Conservation (phyloP, 441 rosid genomes). For the Pelargonium myrrhifolium region DNA sequence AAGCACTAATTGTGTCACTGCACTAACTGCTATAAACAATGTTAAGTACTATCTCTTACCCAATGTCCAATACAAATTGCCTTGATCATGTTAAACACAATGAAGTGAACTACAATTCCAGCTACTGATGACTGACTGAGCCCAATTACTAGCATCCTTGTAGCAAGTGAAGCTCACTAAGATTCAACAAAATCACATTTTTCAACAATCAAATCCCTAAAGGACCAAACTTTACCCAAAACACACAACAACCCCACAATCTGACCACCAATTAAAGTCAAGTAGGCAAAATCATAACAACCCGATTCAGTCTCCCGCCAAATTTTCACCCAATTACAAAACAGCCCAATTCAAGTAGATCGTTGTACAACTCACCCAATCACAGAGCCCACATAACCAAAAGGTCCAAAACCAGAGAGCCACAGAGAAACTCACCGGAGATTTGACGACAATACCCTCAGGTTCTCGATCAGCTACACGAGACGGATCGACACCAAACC, state of each 20-base stretch:
- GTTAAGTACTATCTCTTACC: background rate
- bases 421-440: conserved; percentile 41
- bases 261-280: background rate
- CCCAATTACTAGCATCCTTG: background rate
- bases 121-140: background rate
- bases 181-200: background rate
- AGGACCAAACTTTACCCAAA: background rate
- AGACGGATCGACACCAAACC: conserved; percentile 37
- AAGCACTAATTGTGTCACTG: background rate
- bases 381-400: background rate
- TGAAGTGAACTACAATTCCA: background rate
- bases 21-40: background rate
- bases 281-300: background rate
- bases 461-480: conserved; percentile 37
- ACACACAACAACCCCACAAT: background rate
- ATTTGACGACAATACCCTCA: conserved; percentile 49
- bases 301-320: background rate
- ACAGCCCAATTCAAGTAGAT: background rate
- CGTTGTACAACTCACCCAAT: background rate
- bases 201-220: background rate
- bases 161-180: background rate
- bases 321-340: background rate
- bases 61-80: background rate
- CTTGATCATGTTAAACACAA: background rate
- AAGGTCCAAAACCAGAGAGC: conserved; percentile 1